Conservation (phyloP, 1,284 basidiomycete species). For the Sanghuangporus sanghuang region DNA sequence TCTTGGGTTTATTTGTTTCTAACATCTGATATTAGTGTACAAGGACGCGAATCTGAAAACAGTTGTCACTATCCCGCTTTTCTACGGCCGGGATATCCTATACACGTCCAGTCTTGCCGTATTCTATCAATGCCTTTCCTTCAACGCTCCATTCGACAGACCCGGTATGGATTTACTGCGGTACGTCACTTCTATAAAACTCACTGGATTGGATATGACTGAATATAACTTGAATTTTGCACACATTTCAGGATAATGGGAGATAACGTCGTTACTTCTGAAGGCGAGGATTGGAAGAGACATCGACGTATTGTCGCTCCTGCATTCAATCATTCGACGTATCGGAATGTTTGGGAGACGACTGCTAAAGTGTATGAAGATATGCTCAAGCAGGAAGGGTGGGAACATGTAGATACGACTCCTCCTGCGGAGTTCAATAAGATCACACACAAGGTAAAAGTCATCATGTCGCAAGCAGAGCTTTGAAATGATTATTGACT, state of each 20-base stretch:
- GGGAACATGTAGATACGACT: conserved; percentile 20
- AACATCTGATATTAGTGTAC: not conserved
- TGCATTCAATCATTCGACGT: conserved; percentile 29
- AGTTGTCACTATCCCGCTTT: not conserved
- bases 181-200: not conserved
- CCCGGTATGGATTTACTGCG: not conserved
- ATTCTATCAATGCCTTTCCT: conserved; percentile 2
- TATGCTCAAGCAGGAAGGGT: conserved; percentile 27
- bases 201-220: not conserved
- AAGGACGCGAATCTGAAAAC: conserved; percentile 4
- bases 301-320: conserved; percentile 30
- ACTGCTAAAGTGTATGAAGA: conserved; percentile 24
- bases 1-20: not conserved
- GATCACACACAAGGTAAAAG: not conserved
- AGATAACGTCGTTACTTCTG: conserved; percentile 26
- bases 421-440: not conserved
- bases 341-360: conserved; percentile 22
- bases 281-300: conserved; percentile 29
- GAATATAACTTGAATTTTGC: conserved; percentile 23
- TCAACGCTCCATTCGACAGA: not conserved
- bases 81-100: not conserved
- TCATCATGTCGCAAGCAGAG: conserved; percentile 9
- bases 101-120: not conserved
- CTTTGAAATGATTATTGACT: not conserved
- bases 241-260: conserved; percentile 28